Percentiles rank a stretch among this genome's conserved stretches.
These are phyloP conservation scores for Cylindrotheca closterium DNA, from an alignment of 108 stramenopile genomes.

Conservation along the genomic window DNA sequence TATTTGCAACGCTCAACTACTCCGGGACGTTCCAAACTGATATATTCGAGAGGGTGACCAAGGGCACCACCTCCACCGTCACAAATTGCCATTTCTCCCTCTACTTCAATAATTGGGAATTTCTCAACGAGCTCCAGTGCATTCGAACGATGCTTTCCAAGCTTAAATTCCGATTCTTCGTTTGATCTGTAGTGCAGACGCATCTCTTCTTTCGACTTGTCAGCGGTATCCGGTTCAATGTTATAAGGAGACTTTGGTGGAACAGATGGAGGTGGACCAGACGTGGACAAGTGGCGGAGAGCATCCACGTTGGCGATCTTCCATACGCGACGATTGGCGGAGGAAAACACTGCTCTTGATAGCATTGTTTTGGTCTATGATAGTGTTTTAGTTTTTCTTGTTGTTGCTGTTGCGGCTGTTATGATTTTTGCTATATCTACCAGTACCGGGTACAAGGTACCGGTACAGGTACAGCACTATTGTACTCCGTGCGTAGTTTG, in stretches of 20 bases:
- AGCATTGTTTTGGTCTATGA: too few species aligned
- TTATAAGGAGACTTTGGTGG: conserved; percentile 33
- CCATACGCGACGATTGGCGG: not conserved
- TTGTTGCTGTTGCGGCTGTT: too few species aligned
- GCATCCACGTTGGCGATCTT: not conserved
- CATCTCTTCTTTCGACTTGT: conserved; percentile 38
- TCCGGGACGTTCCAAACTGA: conserved; percentile 70
- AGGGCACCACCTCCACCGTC: conserved; percentile 95
- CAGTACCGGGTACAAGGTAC: too few species aligned
- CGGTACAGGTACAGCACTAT: too few species aligned
- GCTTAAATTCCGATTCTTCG: conserved; percentile 49
- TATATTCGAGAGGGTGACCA: conserved; percentile 96
- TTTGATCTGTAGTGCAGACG: conserved; percentile 29
- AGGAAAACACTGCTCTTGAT: not conserved
- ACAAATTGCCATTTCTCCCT: conserved; percentile 89
- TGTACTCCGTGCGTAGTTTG: too few species aligned
- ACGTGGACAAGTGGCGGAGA: conserved; percentile 19
- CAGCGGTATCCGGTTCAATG: conserved; percentile 28
- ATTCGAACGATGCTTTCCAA: conserved; percentile 94
- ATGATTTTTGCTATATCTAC: too few species aligned
- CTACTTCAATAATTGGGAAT: conserved; percentile 88
- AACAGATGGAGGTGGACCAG: conserved; percentile 24
- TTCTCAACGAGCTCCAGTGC: conserved; percentile 87
- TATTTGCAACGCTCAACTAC: conserved; percentile 71
- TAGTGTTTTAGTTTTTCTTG: too few species aligned